Percentiles rank a stretch among this genome's conserved stretches.
phyloP scores from a whole-genome alignment of 352 stramenopile species.

The Phytophthora crassamura region DNA sequence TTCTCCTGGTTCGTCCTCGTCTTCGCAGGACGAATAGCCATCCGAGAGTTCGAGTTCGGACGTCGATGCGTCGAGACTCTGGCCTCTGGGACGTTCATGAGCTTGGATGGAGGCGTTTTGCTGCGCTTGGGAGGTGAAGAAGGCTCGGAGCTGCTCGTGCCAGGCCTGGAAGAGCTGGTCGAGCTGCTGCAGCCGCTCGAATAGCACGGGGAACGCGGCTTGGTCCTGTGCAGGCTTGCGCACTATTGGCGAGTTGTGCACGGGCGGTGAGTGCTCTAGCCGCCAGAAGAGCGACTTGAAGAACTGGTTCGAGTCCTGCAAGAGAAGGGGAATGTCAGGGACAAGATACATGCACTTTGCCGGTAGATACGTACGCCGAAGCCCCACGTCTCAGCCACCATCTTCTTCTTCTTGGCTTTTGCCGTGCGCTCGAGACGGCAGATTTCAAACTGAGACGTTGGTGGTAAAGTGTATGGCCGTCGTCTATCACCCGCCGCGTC shows the following conservation, averaged over 20 bases:
- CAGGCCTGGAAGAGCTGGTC: conserved; percentile 40
- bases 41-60: conserved; percentile 15
- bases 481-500: neutral
- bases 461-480: too few relatives aligned
- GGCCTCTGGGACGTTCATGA: neutral
- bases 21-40: conserved; percentile 17
- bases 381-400: conserved; percentile 16
- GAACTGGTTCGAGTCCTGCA: conserved; percentile 30
- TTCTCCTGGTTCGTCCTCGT: conserved; percentile 25
- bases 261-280: conserved; percentile 17
- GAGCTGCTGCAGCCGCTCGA: conserved; percentile 30
- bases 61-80: conserved; percentile 15
- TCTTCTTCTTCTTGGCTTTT: neutral
- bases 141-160: conserved; percentile 28
- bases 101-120: neutral
- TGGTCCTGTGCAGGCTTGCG: conserved; percentile 13
- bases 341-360: too few relatives aligned
- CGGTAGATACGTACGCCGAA: conserved; percentile 14
- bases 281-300: conserved; percentile 33
- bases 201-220: conserved; percentile 25
- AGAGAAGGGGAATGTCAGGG: too few relatives aligned
- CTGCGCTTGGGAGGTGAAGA: conserved; percentile 16
- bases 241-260: conserved; percentile 22
- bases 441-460: conserved; percentile 19
- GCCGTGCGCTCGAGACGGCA: neutral